Percentiles rank a stretch among this genome's conserved stretches.
Evolutionary conservation across 805 yeast species (phyloP).

Genomic region (Zygosaccharomyces kombuchaensis): DNA sequence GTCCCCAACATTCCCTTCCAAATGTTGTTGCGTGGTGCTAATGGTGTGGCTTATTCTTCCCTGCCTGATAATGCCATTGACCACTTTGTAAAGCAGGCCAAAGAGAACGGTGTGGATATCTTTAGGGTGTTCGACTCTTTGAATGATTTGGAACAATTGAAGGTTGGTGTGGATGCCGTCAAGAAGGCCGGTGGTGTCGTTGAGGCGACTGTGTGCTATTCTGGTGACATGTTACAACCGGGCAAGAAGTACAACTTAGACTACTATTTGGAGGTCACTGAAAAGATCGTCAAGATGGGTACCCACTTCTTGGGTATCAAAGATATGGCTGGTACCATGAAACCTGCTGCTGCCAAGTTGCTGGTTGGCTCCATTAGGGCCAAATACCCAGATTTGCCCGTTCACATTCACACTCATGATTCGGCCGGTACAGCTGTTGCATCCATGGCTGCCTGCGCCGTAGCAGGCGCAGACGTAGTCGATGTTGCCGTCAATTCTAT

Average conservation of each 20-base stretch:
- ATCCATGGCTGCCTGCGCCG: constrained; percentile 89
- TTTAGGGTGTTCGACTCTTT: constrained; percentile 97
- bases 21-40: constrained; percentile 98
- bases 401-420: constrained; percentile 98
- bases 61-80: constrained; percentile 98
- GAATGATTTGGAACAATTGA: constrained; percentile 92
- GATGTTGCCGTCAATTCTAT: constrained; percentile 96
- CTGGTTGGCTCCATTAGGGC: constrained; percentile 78
- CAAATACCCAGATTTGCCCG: constrained; percentile 88
- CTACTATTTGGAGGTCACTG: constrained; percentile 80
- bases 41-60: constrained; percentile 97
- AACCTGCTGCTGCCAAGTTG: constrained; percentile 86
- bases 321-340: constrained; percentile 99
- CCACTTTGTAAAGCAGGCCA: constrained; percentile 92
- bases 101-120: constrained; percentile 93
- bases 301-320: constrained; percentile 96
- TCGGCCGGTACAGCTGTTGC: constrained; percentile 99
- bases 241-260: constrained; percentile 94
- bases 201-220: constrained; percentile 97
- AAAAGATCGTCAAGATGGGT: constrained; percentile 84
- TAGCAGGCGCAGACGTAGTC: constrained; percentile 97
- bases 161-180: constrained; percentile 97
- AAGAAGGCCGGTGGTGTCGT: constrained; percentile 98
- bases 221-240: constrained; percentile 96
- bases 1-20: constrained; percentile 99